Base-by-base conservation (phyloP, 805 yeast genomes). In the Pichia membranifaciens region DNA sequence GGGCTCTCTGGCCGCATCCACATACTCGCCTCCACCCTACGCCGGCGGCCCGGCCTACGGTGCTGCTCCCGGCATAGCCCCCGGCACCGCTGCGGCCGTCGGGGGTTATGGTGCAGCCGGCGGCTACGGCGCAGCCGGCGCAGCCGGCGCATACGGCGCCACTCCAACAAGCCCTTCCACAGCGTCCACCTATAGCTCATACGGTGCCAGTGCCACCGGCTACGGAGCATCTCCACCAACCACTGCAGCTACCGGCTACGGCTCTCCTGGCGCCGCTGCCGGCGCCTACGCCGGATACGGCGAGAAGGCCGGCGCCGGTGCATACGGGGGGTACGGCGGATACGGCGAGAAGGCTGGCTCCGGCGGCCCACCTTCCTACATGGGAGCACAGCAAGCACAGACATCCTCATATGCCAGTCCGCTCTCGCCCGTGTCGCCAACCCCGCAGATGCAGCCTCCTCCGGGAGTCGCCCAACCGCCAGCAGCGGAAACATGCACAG, bases 401-500 rank as follows among this genome's bases (percentile, higher is more conserved):
- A 9, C 50, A 29, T 35, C 32, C 18, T 5, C 33, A 4, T 25
- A 17, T 22, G 28, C 43, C 32, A 31, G 37, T 13, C 49, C 45
- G 4, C 25, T 42, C n/a, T 22, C 50, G 20, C 22, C 43, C 18
- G 50, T 43, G 21, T 32, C 48, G 13, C 38, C 48, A 31, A 42
- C 43, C 6, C 33, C 46, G 9, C 33, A 28, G 10, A 35, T 34
- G 3, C 55, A 63, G 17, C 53, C 61, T 40, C 38, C 48, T 22
- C 42, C 43, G 4, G 29, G 43, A 13, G 38, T 29, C 5, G 41
- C 25, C 3, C 55, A 63, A 17, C 54, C 61, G 17, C 57, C 68
- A 12, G 64, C 70, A 6, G 61, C 62, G 3, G 82, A 80, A 57
- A 77, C 84, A 13, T 89, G 96, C 60, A 85, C 96, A 12, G 96